Evolutionary conservation across 306 rosid genomes (phyloP).

Genomic region (Phaseolus lunatus): DNA sequence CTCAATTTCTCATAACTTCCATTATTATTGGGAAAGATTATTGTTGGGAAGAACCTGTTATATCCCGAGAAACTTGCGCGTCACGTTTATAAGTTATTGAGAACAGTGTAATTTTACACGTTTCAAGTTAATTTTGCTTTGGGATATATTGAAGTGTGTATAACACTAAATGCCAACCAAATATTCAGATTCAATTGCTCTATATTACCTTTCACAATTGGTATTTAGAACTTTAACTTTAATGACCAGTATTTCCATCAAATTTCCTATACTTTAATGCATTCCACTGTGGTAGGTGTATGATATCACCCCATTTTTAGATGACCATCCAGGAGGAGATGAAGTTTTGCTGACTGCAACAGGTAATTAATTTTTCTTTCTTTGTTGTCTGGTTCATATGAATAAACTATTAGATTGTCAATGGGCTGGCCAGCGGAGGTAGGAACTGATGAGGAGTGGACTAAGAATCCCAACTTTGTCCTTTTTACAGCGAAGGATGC

Average conservation of each 20-base stretch:
- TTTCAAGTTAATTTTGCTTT: no score
- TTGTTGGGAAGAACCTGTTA: no score
- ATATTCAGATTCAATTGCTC: constrained; percentile 15
- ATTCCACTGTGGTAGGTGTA: constrained; percentile 58
- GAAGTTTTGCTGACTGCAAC: constrained; percentile 69
- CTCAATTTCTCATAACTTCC: no score
- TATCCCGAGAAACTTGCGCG: no score
- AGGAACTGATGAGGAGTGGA: background rate
- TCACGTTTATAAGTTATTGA: no score
- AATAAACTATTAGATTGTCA: background rate
- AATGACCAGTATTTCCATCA: background rate
- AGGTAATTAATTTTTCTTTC: constrained; percentile 53
- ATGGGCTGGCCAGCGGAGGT: background rate
- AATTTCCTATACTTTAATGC: background rate
- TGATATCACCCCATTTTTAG: constrained; percentile 75
- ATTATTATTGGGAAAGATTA: no score
- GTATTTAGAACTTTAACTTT: background rate
- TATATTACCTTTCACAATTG: background rate
- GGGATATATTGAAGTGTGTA: no score
- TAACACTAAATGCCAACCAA: background rate
- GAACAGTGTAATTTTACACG: no score
- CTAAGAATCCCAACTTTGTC: constrained; percentile 19
- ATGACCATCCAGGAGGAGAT: constrained; percentile 92
- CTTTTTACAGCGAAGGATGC: constrained; percentile 70
- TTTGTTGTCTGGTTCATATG: constrained; percentile 8